These are phyloP conservation scores for Irpex sp. DNA, from an alignment of 1,284 basidiomycete species.

Conservation along the genomic window DNA sequence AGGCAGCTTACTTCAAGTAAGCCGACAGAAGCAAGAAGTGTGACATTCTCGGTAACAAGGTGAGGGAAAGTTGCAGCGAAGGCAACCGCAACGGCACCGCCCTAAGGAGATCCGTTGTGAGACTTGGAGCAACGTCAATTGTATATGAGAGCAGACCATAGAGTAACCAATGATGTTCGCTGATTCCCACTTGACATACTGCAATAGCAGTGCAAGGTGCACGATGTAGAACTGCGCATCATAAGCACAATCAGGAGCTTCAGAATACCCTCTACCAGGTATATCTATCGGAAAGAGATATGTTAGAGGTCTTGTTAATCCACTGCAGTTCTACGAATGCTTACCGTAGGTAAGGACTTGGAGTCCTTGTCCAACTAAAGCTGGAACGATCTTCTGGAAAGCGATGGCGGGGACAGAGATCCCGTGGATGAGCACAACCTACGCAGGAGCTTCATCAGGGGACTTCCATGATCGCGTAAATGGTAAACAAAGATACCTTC, in stretches of 20 bases:
- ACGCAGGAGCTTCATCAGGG: background rate
- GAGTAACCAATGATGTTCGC: constrained; percentile 67
- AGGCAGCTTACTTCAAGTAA: constrained; percentile 49
- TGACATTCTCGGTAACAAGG: constrained; percentile 59
- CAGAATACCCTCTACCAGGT: constrained; percentile 80
- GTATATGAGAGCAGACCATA: constrained; percentile 50
- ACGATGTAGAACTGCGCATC: constrained; percentile 55
- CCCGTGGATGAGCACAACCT: constrained; percentile 74
- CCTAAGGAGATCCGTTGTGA: constrained; percentile 36
- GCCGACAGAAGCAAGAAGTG: constrained; percentile 64
- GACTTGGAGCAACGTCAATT: background rate
- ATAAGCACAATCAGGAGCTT: constrained; percentile 58
- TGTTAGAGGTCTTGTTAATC: background rate
- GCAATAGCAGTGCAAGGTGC: constrained; percentile 76
- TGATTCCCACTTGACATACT: constrained; percentile 67
- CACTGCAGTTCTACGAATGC: background rate
- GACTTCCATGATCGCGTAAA: background rate
- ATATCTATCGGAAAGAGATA: constrained; percentile 43
- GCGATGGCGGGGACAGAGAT: constrained; percentile 68
- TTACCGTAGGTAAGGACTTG: constrained; percentile 71
- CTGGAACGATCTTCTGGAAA: constrained; percentile 67
- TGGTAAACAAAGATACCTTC: constrained; percentile 40
- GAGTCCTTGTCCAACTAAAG: constrained; percentile 57
- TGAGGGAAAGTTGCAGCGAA: constrained; percentile 67
- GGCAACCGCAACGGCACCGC: constrained; percentile 66